Evolutionary conservation across 345 rosid genomes (phyloP), one percentile per base, ranked within the genome.

Genomic region (Aegle marmelos): DNA sequence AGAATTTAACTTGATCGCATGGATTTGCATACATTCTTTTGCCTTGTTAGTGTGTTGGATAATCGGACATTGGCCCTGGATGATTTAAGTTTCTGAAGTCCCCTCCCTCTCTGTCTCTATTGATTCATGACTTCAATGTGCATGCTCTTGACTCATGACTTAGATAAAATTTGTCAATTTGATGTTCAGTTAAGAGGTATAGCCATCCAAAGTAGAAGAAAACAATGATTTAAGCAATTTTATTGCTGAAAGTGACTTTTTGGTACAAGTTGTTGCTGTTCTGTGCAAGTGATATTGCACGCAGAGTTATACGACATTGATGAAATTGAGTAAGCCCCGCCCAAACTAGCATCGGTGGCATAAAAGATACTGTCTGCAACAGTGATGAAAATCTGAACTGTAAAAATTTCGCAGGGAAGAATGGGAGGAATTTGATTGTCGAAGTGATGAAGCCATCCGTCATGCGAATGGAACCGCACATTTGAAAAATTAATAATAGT

Each of bases 311-410:
- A 72, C 6, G 78, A 13, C 82, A 84, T 76, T 1, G 79, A 78
- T 33, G 80, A 75, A 72, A 81, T 63, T 54, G 37, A 53, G 82
- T 72, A 62, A 84, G 76, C 48, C 71, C 79, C 8, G 77, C 79
- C 78, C 81, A 74, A 9, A 84, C 69, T 7, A 73, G 65, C 80
- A 72, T 3, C 5, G 82, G 72, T 39, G 78, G 19, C 4, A 61
- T 1, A 28, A 74, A 79, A 61, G 79, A 75, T 4, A n/a, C 39
- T 6, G 68, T 6, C n/a, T 60, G 62, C 68, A 61, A 27, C 7
- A n/a, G 45, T 4, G 72, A 25, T 37, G 53, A 53, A 22, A 31
- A 76, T 71, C 73, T 70, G 34, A 78, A 54, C 79, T 81, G 84
- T 4, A 75, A 39, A 27, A 72, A 78, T 57, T 45, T 81, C 4